phyloP scores from a whole-genome alignment of 1,284 basidiomycete genomes.

The Cryptococcus sp. region DNA sequence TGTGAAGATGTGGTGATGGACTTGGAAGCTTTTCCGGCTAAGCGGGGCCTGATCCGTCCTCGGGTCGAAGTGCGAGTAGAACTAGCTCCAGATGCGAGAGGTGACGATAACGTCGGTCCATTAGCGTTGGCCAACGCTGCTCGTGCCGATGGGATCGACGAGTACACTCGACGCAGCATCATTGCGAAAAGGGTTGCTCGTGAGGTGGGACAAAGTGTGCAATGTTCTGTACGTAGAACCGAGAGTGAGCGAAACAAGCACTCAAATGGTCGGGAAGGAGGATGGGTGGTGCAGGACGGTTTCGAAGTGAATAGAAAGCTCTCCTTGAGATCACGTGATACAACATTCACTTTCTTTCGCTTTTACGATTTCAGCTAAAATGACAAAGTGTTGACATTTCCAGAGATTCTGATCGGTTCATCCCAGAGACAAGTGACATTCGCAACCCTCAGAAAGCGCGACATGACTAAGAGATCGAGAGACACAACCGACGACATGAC shows the following conservation, averaged over 20 bases:
- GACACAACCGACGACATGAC: constrained; percentile 20
- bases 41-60: constrained; percentile 11
- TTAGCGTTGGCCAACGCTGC: constrained; percentile 2
- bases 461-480: constrained; percentile 40
- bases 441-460: not conserved
- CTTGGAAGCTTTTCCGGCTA: not conserved
- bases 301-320: too few species aligned
- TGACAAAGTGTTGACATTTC: not conserved
- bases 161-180: constrained; percentile 41
- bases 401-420: not conserved
- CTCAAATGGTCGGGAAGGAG: constrained; percentile 1
- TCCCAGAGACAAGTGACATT: not conserved
- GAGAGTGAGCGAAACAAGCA: not conserved
- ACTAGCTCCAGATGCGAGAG: constrained; percentile 2
- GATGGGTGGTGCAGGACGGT: not conserved
- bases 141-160: constrained; percentile 24
- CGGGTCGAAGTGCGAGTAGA: constrained; percentile 8
- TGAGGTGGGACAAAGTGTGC: not conserved
- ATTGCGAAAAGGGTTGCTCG: constrained; percentile 18
- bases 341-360: too few species aligned
- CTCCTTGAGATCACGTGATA: too few species aligned
- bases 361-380: not conserved
- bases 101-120: not conserved
- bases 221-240: too few species aligned
- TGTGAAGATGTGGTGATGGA: not conserved